Conservation (phyloP, 805 yeast species). For the Wickerhamia fluorescens region DNA sequence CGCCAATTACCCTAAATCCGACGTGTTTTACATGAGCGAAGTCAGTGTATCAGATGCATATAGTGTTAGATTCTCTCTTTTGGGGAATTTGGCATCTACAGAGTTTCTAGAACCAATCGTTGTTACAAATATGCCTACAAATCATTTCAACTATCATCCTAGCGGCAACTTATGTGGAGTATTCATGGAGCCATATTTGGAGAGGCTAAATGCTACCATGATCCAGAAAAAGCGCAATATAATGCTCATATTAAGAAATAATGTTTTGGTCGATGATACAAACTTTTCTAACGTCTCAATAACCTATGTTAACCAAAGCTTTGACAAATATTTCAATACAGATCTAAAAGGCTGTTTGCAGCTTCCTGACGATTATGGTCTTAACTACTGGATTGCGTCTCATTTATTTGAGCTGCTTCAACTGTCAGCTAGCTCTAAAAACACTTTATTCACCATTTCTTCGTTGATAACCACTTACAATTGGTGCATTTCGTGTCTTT, state of each 20-base stretch:
- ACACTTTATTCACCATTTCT: too few relatives aligned
- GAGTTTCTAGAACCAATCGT: conserved; percentile 17
- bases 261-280: conserved; percentile 6
- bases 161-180: conserved; percentile 14
- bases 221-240: conserved; percentile 6
- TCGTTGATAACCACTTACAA: too few relatives aligned
- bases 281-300: conserved; percentile 11
- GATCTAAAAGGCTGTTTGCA: too few relatives aligned
- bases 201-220: conserved; percentile 10
- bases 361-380: conserved; percentile 13
- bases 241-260: conserved; percentile 11
- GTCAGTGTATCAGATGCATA: conserved; percentile 9
- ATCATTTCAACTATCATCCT: conserved; percentile 9
- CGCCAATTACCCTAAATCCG: conserved; percentile 6
- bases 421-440: too few relatives aligned
- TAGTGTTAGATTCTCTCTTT: conserved; percentile 13
- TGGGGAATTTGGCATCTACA: conserved; percentile 15
- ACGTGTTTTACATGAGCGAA: conserved; percentile 18
- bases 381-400: conserved; percentile 10
- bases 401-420: too few relatives aligned
- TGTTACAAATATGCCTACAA: conserved; percentile 6
- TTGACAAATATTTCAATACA: conserved; percentile 8
- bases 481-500: too few relatives aligned
- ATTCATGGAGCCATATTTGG: conserved; percentile 12
- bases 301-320: conserved; percentile 7